phyloP scores from a whole-genome alignment of 2,329 filamentous ascomycete species.

The Karstenula rhodostoma region DNA sequence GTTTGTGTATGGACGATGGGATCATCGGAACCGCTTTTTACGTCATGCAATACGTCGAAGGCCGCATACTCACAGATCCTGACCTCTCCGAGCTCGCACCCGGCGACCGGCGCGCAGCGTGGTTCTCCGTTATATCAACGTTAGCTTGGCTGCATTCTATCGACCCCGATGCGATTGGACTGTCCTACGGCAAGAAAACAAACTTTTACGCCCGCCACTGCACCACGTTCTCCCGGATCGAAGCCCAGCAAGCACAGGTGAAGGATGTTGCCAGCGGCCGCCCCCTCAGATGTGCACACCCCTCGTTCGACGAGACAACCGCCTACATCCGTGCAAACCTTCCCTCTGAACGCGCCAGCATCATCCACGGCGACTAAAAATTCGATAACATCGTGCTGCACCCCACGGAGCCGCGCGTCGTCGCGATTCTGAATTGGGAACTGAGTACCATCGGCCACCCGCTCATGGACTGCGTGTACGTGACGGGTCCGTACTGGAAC shows the following conservation, averaged over 20 bases:
- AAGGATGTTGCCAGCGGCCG: slow-evolving; percentile 72
- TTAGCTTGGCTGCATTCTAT: slow-evolving; percentile 80
- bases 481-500: slow-evolving; percentile 62
- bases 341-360: slow-evolving; percentile 77
- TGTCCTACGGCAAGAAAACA: slow-evolving; percentile 76
- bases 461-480: slow-evolving; percentile 85
- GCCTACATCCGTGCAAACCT: slow-evolving; percentile 71
- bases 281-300: slow-evolving; percentile 69
- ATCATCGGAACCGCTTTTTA: slow-evolving; percentile 93
- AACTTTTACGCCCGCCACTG: slow-evolving; percentile 89
- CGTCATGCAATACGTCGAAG: slow-evolving; percentile 88
- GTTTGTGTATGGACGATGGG: slow-evolving; percentile 79
- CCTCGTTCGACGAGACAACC: slow-evolving; percentile 81
- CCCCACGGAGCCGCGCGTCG: slow-evolving; percentile 82
- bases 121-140: slow-evolving; percentile 70
- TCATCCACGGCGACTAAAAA: slow-evolving; percentile 96
- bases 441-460: slow-evolving; percentile 96
- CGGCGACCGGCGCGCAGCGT: slow-evolving; percentile 23
- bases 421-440: slow-evolving; percentile 96
- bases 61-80: slow-evolving; percentile 90
- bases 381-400: slow-evolving; percentile 73
- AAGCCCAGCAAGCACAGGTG: slow-evolving; percentile 76
- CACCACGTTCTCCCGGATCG: slow-evolving; percentile 80
- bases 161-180: slow-evolving; percentile 69
- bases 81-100: slow-evolving; percentile 59